Evolutionary conservation across 2,329 filamentous ascomycete genomes (phyloP), one percentile per base, ranked within the genome.

Genomic region (Mycosphaerella arachidis): DNA sequence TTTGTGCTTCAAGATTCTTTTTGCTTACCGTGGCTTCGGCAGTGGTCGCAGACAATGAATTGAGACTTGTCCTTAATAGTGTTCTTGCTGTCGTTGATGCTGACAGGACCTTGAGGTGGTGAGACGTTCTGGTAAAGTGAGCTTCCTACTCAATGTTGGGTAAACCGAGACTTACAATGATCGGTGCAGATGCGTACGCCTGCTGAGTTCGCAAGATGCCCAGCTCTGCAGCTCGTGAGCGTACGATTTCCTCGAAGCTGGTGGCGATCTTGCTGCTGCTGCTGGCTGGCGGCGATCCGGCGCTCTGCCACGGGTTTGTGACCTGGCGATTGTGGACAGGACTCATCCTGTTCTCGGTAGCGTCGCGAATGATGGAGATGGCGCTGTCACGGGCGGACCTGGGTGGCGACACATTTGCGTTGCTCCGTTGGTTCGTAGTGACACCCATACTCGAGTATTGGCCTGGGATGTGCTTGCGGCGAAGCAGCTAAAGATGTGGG

Each of bases 21-120:
- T 12, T 18, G 18, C 50, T 52, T 35, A 52, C 50, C 50, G 35
- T 52, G 50, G 24, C 24, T 60, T 46, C 63, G 63, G 55, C 61
- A 65, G 37, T 65, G 63, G 48, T 65, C 61, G 53, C 63, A 65
- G 45, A 65, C 63, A 37, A 65, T 33, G 45, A 63, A 65, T 20
- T 59, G 55, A 20, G 45, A 55, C 40, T 60, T 57, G 46, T 57
- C 56, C 24, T 53, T 58, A 20, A 43, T 24, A 4, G 51, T 12
- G 13, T 35, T 10, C 27, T 59, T 53, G 33, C 45, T 31, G n/a
- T 64, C 56, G 33, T 46, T 27, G 33, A 35, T 35, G 43, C 43
- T 33, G 46, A 13, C 43, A 40, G 12, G 46, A 27, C 27, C 50
- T 40, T 27, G 46, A 5, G 52, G 52, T 37, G 33, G 53, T 45